Percentiles rank a stretch among this genome's conserved stretches.
Evolutionary conservation across 495 filamentous ascomycete genomes (phyloP).

Genomic region (Xylaria acuta): DNA sequence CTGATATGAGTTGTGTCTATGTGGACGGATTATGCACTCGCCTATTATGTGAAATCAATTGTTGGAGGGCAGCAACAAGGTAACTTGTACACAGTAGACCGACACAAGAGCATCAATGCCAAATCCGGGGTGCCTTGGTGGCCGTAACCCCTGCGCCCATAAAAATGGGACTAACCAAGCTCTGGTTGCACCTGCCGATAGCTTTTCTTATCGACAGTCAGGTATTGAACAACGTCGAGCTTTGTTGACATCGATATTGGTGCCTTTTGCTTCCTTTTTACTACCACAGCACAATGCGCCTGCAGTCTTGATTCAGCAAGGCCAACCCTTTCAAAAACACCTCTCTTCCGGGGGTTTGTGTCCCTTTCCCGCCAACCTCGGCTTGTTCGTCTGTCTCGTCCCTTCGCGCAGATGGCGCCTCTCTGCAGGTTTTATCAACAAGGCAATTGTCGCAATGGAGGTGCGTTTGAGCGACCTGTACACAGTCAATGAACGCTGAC

Average conservation of each 20-base stretch:
- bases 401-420: slow-evolving; percentile 30
- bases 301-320: neutral
- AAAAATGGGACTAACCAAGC: neutral
- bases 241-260: neutral
- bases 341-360: neutral
- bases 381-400: neutral
- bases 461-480: slow-evolving; percentile 41
- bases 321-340: neutral
- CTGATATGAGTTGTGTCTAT: neutral
- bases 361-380: neutral
- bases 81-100: too few relatives aligned
- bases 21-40: neutral
- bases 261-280: neutral
- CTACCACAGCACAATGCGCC: slow-evolving; percentile 7
- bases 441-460: slow-evolving; percentile 75
- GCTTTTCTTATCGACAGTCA: neutral
- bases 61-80: too few relatives aligned
- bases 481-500: neutral
- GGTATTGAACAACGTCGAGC: neutral
- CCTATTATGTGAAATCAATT: neutral
- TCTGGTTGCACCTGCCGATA: neutral
- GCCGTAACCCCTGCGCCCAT: neutral
- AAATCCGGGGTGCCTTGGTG: neutral
- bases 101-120: too few relatives aligned
- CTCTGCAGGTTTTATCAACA: slow-evolving; percentile 76